These are phyloP conservation scores for Brassica incana DNA, from an alignment of 345 rosid genomes.

Conservation along the genomic window DNA sequence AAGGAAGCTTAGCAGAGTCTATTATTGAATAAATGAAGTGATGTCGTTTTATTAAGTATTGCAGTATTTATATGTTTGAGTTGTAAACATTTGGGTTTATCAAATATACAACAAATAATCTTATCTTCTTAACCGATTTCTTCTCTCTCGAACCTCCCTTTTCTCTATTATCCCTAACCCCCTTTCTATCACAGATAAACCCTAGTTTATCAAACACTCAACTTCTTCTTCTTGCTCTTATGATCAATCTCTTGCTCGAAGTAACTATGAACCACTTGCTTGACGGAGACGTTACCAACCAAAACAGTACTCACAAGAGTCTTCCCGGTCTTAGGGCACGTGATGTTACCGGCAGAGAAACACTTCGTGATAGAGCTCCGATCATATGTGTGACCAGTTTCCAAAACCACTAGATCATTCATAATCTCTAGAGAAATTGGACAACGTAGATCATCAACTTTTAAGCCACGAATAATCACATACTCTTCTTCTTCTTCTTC, in stretches of 20 bases:
- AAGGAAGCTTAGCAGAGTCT: too few relatives aligned
- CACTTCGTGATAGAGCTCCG: constrained; percentile 65
- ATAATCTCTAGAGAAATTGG: constrained; percentile 74
- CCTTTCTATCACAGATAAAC: too few relatives aligned
- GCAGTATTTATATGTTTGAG: too few relatives aligned
- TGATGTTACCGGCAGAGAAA: constrained; percentile 60
- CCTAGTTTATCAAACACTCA: background rate
- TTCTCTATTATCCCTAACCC: too few relatives aligned
- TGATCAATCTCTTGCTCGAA: constrained; percentile 33
- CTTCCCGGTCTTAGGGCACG: constrained; percentile 73
- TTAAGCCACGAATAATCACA: constrained; percentile 35
- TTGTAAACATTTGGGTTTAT: too few relatives aligned
- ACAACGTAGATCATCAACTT: constrained; percentile 65
- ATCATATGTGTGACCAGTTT: constrained; percentile 73
- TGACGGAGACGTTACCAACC: constrained; percentile 50
- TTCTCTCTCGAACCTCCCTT: too few relatives aligned
- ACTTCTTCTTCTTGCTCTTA: background rate
- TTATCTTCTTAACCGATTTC: too few relatives aligned
- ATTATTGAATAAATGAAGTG: too few relatives aligned
- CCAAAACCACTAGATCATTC: constrained; percentile 65
- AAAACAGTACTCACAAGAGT: constrained; percentile 42
- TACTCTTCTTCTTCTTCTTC: background rate
- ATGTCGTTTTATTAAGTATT: too few relatives aligned
- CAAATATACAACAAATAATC: too few relatives aligned
- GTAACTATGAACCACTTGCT: constrained; percentile 53